These are phyloP conservation scores for Colletotrichum tropicale DNA, from an alignment of 2,329 filamentous ascomycete species.

Conservation along the genomic window DNA sequence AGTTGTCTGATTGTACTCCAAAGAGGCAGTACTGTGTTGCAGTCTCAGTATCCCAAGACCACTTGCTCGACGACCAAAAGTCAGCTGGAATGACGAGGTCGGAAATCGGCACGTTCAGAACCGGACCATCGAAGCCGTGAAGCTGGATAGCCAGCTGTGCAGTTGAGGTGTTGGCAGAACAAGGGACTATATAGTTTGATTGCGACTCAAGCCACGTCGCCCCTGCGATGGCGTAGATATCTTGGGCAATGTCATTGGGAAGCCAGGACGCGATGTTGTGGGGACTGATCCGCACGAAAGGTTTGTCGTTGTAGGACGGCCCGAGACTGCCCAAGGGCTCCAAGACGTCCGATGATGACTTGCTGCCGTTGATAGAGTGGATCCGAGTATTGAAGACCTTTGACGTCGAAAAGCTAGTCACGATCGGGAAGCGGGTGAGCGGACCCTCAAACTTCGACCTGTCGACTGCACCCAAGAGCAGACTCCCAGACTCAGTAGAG, in stretches of 20 bases:
- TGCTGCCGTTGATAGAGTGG: slow-evolving; percentile 1
- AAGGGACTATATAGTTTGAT: slow-evolving; percentile 25
- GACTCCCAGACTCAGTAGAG: neutral
- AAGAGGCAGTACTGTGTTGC: slow-evolving; percentile 27
- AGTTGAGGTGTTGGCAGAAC: slow-evolving; percentile 22
- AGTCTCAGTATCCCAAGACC: neutral
- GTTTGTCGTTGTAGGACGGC: neutral
- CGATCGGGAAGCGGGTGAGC: slow-evolving; percentile 23
- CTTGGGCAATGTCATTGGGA: slow-evolving; percentile 25
- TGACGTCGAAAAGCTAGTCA: neutral
- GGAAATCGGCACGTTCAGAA: slow-evolving; percentile 25
- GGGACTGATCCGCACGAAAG: neutral
- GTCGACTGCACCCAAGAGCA: slow-evolving; percentile 19
- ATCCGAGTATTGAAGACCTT: neutral
- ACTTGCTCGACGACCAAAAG: neutral
- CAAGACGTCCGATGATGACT: neutral
- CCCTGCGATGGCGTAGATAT: slow-evolving; percentile 30
- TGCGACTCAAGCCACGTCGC: slow-evolving; percentile 24
- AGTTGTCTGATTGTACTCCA: slow-evolving; percentile 30
- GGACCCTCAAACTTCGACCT: slow-evolving; percentile 19
- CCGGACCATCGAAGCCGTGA: slow-evolving; percentile 27
- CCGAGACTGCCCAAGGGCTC: neutral
- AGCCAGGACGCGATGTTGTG: slow-evolving; percentile 12
- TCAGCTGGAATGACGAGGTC: slow-evolving; percentile 31
- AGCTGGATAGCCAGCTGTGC: slow-evolving; percentile 30